Evolutionary conservation across 352 stramenopile species (phyloP).

Genomic region (Elongisporangium undulatum): DNA sequence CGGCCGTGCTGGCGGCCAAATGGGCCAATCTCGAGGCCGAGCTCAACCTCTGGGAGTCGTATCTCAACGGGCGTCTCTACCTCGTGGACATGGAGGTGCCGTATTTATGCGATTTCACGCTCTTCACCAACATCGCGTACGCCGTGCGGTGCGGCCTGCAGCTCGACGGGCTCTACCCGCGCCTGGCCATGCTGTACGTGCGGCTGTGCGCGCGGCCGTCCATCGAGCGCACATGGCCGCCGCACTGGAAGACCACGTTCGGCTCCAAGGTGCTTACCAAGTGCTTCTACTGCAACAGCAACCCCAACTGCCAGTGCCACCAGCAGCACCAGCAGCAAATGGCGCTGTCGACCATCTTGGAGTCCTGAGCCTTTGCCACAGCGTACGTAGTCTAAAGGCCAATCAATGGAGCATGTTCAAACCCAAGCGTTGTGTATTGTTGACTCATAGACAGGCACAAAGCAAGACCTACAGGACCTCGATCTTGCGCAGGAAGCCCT

Average conservation of each 20-base stretch:
- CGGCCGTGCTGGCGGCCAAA: conserved; percentile 58
- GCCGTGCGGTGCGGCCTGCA: conserved; percentile 80
- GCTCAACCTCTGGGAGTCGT: conserved; percentile 73
- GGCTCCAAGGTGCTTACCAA: conserved; percentile 78
- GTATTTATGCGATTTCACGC: conserved; percentile 77
- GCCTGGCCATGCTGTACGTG: conserved; percentile 76
- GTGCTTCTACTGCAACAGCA: conserved; percentile 56
- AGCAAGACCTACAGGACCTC: conserved; percentile 28
- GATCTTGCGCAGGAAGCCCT: conserved; percentile 56
- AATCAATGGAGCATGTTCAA: conserved; percentile 1
- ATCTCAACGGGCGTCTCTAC: conserved; percentile 57
- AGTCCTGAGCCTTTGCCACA: conserved; percentile 12
- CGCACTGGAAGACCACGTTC: conserved; percentile 76
- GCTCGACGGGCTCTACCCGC: conserved; percentile 75
- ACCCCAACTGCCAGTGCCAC: conserved; percentile 12
- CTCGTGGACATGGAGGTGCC: conserved; percentile 55
- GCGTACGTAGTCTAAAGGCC: conserved; percentile 10
- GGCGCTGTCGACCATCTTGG: conserved; percentile 5
- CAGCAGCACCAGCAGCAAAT: conserved; percentile 16
- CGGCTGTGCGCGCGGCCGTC: conserved; percentile 61
- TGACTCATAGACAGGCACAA: background rate
- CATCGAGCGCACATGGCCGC: conserved; percentile 77
- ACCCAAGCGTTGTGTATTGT: conserved; percentile 1
- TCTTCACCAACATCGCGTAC: conserved; percentile 86
- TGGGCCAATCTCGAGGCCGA: conserved; percentile 66